A percentile compares a stretch with the other conserved stretches of the same genome.
phyloP scores from a whole-genome alignment of 2,329 filamentous ascomycete genomes.

The Blastomyces emzantsi region DNA sequence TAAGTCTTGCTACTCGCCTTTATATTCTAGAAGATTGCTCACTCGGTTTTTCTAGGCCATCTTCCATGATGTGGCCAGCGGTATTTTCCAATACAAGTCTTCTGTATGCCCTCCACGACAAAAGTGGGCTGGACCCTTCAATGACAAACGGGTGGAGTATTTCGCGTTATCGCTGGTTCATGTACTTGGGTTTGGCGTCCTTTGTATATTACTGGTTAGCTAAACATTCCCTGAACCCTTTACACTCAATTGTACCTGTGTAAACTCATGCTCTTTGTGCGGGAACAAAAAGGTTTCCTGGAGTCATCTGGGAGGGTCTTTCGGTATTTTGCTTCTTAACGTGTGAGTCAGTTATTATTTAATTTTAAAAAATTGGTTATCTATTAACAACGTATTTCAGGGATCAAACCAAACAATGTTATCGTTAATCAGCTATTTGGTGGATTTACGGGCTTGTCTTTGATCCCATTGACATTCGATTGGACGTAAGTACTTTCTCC shows the following conservation, averaged over 20 bases:
- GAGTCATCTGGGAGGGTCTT: not conserved
- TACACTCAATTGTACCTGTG: not conserved
- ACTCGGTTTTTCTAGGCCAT: slow-evolving; percentile 25
- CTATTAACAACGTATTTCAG: slow-evolving; percentile 23
- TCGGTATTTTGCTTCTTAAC: not conserved
- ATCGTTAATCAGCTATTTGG: slow-evolving; percentile 66
- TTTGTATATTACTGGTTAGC: slow-evolving; percentile 54
- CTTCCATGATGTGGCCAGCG: slow-evolving; percentile 61
- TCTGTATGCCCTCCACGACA: slow-evolving; percentile 63
- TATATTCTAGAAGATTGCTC: not conserved
- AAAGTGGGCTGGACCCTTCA: slow-evolving; percentile 42
- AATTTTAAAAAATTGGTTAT: not conserved
- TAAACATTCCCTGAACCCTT: not conserved
- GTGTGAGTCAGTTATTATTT: not conserved
- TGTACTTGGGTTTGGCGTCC: slow-evolving; percentile 44
- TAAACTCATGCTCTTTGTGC: not conserved
- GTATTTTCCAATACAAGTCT: slow-evolving; percentile 56
- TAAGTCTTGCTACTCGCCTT: slow-evolving; percentile 8
- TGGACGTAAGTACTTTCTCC: slow-evolving; percentile 22
- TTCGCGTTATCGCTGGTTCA: slow-evolving; percentile 55
- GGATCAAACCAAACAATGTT: slow-evolving; percentile 52
- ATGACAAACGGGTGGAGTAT: slow-evolving; percentile 54
- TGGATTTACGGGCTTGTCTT: slow-evolving; percentile 54
- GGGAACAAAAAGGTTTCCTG: not conserved
- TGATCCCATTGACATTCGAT: slow-evolving; percentile 54